Evolutionary conservation across 225 moss, liverwort and hornwort genomes (phyloP), one percentile per base, ranked within the genome.

Genomic region (Neckera pumila): DNA sequence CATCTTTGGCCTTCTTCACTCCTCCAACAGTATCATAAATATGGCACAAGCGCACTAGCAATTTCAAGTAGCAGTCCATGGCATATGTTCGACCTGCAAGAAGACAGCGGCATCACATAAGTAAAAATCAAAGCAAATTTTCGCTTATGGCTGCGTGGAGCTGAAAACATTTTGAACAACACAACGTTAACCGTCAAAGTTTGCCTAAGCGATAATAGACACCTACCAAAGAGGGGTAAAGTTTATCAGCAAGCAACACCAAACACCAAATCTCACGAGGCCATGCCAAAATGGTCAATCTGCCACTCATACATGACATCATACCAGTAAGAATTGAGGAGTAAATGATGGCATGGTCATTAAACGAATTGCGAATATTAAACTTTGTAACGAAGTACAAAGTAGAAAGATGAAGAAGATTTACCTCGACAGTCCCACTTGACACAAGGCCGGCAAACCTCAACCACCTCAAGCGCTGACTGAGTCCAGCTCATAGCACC

Each of bases 1-100:
- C 98, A 90, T 99, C 96, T 91, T 96, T 99, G 84, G 98, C 94
- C 91, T 96, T 97, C 89, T 99, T 99, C 57, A 97, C 96, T 88
- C 98, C 98, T 17, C 96, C 95, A 86, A 96, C 92, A 59, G 97
- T 99, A 71, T 97, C 94, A 84, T 99, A 99, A 61, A 98, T 95
- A 92, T 96, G 96, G 89, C 98, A 96, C 89, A 98, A 92, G 54
- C 95, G 93, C 81, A 98, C 96, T 79, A 98, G 89, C 77, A 98
- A 91, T 91, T 98, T 98, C 91, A 98, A 91, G 83, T 98, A 98
- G 85, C 96, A 98, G 91, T 98, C 98, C 93, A 98, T 96, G 60
- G 98, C 98, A 91, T 98, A 98, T 67, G 96, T 91, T 84, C 93
- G 93, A 64, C 93, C 93, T 93, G 90, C 87, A 93, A 87, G 36